Percentiles rank a stretch among this genome's conserved stretches.
These are phyloP conservation scores for Drechslera avenae DNA, from an alignment of 2,329 filamentous ascomycete genomes.

Conservation along the genomic window DNA sequence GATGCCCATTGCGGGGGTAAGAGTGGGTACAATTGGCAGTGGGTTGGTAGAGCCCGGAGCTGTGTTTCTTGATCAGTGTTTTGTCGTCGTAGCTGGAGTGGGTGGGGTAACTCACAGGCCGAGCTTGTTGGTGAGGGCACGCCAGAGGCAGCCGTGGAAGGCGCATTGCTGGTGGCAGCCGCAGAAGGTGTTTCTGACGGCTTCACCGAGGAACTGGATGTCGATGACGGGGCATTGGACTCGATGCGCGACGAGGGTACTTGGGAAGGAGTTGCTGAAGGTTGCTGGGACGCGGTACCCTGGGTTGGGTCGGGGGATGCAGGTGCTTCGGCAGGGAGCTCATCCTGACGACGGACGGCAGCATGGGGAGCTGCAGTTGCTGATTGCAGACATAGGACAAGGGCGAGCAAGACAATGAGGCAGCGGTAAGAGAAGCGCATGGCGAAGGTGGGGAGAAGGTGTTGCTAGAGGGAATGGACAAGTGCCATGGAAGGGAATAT, in stretches of 20 bases:
- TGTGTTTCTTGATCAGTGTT: slow-evolving; percentile 7
- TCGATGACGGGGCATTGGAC: slow-evolving; percentile 20
- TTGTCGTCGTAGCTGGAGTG: background rate
- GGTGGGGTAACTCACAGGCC: slow-evolving; percentile 19
- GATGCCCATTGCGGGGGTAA: slow-evolving; percentile 83
- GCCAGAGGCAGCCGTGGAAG: slow-evolving; percentile 22
- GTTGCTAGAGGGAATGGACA: slow-evolving; percentile 19
- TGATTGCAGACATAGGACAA: slow-evolving; percentile 34
- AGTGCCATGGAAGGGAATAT: slow-evolving; percentile 32
- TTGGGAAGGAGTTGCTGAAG: slow-evolving; percentile 22
- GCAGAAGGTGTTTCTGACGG: slow-evolving; percentile 16
- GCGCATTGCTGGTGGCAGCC: slow-evolving; percentile 21
- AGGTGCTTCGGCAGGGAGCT: slow-evolving; percentile 20
- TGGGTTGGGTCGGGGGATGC: slow-evolving; percentile 20
- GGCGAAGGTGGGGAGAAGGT: slow-evolving; percentile 15
- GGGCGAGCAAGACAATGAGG: slow-evolving; percentile 32
- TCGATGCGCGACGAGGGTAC: slow-evolving; percentile 18
- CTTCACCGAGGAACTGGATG: slow-evolving; percentile 15
- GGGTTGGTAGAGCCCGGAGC: slow-evolving; percentile 18
- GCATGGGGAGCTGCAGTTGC: slow-evolving; percentile 28
- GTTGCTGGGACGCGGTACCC: slow-evolving; percentile 13
- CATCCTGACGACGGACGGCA: slow-evolving; percentile 41
- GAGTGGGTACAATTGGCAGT: slow-evolving; percentile 72
- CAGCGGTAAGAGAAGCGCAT: slow-evolving; percentile 37
- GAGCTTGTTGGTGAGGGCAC: slow-evolving; percentile 26